Base-by-base conservation (phyloP, 2,329 filamentous ascomycete genomes). In the Periconia sp. region DNA sequence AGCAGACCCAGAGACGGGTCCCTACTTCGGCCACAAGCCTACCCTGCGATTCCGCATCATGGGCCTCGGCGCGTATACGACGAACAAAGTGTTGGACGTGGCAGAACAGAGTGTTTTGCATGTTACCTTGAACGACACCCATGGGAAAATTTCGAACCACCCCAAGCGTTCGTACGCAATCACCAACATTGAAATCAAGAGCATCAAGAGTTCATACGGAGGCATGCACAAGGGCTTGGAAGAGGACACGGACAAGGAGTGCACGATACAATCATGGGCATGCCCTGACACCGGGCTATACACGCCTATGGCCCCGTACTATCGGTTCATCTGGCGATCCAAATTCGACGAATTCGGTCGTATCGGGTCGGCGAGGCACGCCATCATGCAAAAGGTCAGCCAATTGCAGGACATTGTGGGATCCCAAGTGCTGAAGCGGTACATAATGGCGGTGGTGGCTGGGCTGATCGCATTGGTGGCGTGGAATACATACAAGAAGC, bases 271-370 rank as follows among this genome's bases (percentile, higher is more conserved):
- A 43, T 56, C 44, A 8, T 64, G 61, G 61, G 56, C 47, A 30
- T 64, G 59, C 51, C 45, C 54, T 2, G 59, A 62, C 54, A 48
- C 50, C 2, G 54, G 53, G 10, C 42, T 61, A 18, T 60, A 57
- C 41, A 35, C 42, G 33, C 45, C 23, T 2, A 57, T 50, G 5
- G 49, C 50, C 18, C 59, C 59, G 20, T 57, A 47, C 19, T 63
- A 64, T 42, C 55, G 61, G 6, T 64, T 57, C 40, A 59, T 64
- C 13, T 62, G 61, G 61, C 47, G 60, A 14, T 44, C 35, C 37
- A 48, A 53, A 19, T 64, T 62, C 45, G 61, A 64, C 49, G 18
- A 53, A 8, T 54, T 55, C 41, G 61, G 61, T 10, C 49, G 61
- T 11, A 49, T 64, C 30, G 60, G 60, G 6, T 64, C 61, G n/a